These are phyloP conservation scores for Rhodotorula sp. DNA, from an alignment of 1,284 basidiomycete genomes.

Conservation along the genomic window DNA sequence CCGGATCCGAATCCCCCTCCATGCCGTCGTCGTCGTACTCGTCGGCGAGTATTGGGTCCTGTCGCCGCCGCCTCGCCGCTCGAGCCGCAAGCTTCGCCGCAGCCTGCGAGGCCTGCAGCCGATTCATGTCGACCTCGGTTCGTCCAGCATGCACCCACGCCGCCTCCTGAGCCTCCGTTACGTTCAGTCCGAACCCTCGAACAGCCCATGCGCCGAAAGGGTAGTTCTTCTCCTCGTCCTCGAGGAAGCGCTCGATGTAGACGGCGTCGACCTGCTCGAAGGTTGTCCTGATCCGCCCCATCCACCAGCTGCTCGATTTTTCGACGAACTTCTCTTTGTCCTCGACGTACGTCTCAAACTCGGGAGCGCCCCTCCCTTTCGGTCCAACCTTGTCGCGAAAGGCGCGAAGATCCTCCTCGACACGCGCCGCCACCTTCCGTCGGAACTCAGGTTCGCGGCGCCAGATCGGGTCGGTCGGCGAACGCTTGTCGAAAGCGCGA, in stretches of 20 bases:
- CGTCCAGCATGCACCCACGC: conserved; percentile 15
- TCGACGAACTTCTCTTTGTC: conserved; percentile 27
- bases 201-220: conserved; percentile 62
- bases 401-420: conserved; percentile 12
- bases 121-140: conserved; percentile 38
- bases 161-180: conserved; percentile 31
- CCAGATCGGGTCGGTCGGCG: conserved; percentile 11
- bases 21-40: conserved; percentile 39
- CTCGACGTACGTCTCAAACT: conserved; percentile 36
- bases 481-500: conserved; percentile 20
- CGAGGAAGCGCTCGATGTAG: conserved; percentile 42
- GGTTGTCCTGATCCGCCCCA: conserved; percentile 43
- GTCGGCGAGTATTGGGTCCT: conserved; percentile 26
- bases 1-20: background rate
- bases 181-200: conserved; percentile 18
- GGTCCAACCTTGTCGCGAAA: conserved; percentile 16
- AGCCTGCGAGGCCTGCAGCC: conserved; percentile 48
- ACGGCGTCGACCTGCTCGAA: conserved; percentile 48
- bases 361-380: conserved; percentile 11
- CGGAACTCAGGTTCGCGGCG: conserved; percentile 15
- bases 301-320: conserved; percentile 18
- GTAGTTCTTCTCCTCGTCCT: conserved; percentile 60
- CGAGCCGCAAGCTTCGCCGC: conserved; percentile 38
- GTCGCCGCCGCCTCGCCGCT: conserved; percentile 18
- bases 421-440: conserved; percentile 8